These are phyloP conservation scores for Scutellaria minor DNA, from an alignment of 257 asterid genomes.

Conservation along the genomic window DNA sequence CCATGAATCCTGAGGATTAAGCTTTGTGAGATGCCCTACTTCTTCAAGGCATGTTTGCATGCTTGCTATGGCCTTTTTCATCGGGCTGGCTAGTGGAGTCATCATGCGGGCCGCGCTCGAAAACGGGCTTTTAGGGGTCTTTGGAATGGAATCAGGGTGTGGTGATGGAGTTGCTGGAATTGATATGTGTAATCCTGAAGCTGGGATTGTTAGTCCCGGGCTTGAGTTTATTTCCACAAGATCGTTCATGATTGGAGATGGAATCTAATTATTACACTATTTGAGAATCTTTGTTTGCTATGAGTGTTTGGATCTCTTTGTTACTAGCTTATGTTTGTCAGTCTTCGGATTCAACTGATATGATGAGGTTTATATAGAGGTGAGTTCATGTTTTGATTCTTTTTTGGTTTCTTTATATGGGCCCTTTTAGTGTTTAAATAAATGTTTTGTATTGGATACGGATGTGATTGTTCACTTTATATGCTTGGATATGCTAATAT, in stretches of 20 bases:
- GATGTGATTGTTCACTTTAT: background rate
- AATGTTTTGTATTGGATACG: background rate
- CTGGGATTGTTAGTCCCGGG: background rate
- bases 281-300: no score
- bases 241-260: slow-evolving; percentile 38
- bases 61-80: slow-evolving; percentile 59
- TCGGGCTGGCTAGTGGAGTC: slow-evolving; percentile 77
- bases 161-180: slow-evolving; percentile 38
- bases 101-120: slow-evolving; percentile 40
- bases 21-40: slow-evolving; percentile 73
- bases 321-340: background rate
- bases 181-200: slow-evolving; percentile 7
- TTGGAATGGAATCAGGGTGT: slow-evolving; percentile 37
- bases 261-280: background rate
- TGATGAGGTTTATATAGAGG: slow-evolving; percentile 44
- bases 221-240: slow-evolving; percentile 40
- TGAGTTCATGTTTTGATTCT: background rate
- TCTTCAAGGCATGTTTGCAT: slow-evolving; percentile 67
- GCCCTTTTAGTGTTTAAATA: background rate
- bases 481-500: no score
- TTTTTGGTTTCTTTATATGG: background rate
- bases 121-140: slow-evolving; percentile 66
- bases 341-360: background rate
- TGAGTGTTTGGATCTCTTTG: background rate
- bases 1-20: slow-evolving; percentile 82